phyloP scores from a whole-genome alignment of 371 early-diverging fungal genomes.

The Syncephalis plumigaleata region DNA sequence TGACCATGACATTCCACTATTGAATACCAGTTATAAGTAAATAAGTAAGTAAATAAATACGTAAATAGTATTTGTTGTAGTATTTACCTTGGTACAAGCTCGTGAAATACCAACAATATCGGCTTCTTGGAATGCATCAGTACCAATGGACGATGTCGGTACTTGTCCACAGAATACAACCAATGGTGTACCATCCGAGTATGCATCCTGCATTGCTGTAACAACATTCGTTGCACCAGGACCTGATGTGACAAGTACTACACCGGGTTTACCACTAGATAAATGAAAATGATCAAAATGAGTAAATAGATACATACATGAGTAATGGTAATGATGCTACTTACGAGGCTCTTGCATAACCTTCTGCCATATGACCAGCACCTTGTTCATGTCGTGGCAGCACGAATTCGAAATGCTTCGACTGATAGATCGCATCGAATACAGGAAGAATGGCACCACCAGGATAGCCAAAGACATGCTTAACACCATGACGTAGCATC shows the following conservation, averaged over 20 bases:
- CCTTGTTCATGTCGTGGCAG: conserved; percentile 95
- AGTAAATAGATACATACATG: background rate
- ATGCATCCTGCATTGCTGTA: conserved; percentile 94
- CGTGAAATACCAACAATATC: conserved; percentile 91
- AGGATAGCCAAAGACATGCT: conserved; percentile 92
- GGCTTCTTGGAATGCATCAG: conserved; percentile 96
- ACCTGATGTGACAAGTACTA: conserved; percentile 89
- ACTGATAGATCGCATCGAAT: conserved; percentile 92
- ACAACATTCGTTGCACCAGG: conserved; percentile 97
- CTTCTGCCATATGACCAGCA: conserved; percentile 97
- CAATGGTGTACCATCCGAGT: conserved; percentile 87
- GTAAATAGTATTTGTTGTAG: background rate
- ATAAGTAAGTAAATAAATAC: background rate
- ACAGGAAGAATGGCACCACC: conserved; percentile 95
- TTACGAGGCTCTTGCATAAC: conserved; percentile 85
- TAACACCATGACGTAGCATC: conserved; percentile 86
- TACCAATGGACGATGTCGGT: conserved; percentile 78
- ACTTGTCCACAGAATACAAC: conserved; percentile 93
- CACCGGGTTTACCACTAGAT: conserved; percentile 75
- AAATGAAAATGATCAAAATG: conserved; percentile 3
- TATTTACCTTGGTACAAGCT: conserved; percentile 45
- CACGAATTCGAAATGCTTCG: conserved; percentile 83
- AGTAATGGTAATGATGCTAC: conserved; percentile 3
- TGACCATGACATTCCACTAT: conserved; percentile 94
- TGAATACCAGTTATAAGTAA: conserved; percentile 11